Evolutionary conservation across 2,329 filamentous ascomycete species (phyloP), one percentile per base, ranked within the genome.

Genomic region (Fusarium sp.): DNA sequence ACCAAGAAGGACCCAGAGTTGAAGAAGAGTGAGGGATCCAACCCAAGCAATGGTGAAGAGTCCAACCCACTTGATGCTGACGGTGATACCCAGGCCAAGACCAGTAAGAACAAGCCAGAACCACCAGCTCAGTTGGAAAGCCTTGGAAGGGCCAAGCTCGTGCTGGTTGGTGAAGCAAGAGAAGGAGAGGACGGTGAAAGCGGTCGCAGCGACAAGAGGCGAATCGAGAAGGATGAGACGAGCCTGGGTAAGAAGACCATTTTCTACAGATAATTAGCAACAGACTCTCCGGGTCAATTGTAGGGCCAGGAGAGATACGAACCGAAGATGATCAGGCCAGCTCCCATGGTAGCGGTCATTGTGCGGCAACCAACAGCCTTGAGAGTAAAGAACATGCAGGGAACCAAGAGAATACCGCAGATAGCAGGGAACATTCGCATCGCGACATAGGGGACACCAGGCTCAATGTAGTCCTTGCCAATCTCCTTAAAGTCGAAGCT

Each of bases 401-500:
- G 96, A 59, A 97, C 94, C 42, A 97, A 90, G 63, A 97, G 84
- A 68, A 98, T 92, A 81, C 96, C 96, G 78, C 95, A 92, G 74
- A 98, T 86, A 63, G 96, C 96, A 44, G 96, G 96, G 76, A 98
- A 91, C 84, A 98, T 84, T 82, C 96, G 93, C 96, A 99, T 99
- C 63, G 96, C 93, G 63, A 99, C 96, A 84, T 99, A 99, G 48
- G 96, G 96, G 62, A 99, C 96, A 60, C 91, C 91, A 8, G 96
- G 95, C 85, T 98, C 96, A 73, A 98, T 82, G 82, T 99, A 99
- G 83, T 99, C 96, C 86, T 98, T 98, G 83, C 96, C 96, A 84
- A 99, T 99, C 78, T 99, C 95, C 87, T 98, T 99, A 88, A 99
- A 99, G 83, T 98, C 96, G 82, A 99, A 99, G 73, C 94, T 89